A percentile compares a stretch with the other conserved stretches of the same genome.
These are phyloP conservation scores for Lecanicillium sp. DNA, from an alignment of 2,329 filamentous ascomycete species.

Conservation along the genomic window DNA sequence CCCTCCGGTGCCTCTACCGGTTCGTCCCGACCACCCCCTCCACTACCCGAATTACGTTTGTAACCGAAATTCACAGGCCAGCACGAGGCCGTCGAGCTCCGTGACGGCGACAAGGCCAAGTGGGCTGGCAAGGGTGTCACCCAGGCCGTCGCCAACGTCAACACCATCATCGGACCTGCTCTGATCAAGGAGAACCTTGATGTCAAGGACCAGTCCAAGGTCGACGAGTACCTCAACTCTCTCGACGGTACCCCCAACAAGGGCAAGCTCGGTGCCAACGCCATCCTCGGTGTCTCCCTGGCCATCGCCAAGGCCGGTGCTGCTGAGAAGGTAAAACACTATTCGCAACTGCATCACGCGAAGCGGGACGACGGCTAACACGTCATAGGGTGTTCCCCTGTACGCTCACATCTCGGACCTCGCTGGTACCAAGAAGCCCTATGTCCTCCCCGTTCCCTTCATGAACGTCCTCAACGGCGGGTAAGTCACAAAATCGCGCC, in stretches of 20 bases:
- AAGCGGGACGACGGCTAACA: constrained; percentile 13
- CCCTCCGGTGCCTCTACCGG: constrained; percentile 94
- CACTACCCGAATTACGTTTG: constrained; percentile 20
- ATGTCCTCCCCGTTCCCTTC: constrained; percentile 84
- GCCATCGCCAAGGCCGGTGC: constrained; percentile 84
- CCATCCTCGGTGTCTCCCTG: constrained; percentile 78
- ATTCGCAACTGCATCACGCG: neutral
- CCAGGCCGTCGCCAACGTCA: constrained; percentile 83
- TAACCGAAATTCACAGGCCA: constrained; percentile 52
- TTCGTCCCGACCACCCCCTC: constrained; percentile 39
- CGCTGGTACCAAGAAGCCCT: constrained; percentile 85
- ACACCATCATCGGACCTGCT: constrained; percentile 71
- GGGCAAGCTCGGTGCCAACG: constrained; percentile 82
- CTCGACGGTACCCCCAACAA: constrained; percentile 84
- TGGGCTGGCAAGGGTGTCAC: constrained; percentile 84
- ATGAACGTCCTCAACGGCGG: constrained; percentile 87
- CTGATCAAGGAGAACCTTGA: constrained; percentile 78
- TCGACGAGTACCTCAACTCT: constrained; percentile 79
- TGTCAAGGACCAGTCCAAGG: constrained; percentile 77
- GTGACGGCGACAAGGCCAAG: constrained; percentile 81
- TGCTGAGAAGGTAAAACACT: constrained; percentile 66
- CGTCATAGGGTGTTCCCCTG: constrained; percentile 62
- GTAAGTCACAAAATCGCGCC: constrained; percentile 28
- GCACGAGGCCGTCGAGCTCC: constrained; percentile 87
- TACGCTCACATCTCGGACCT: constrained; percentile 86